A percentile compares a stretch with the other conserved stretches of the same genome.
phyloP scores from a whole-genome alignment of 2,329 filamentous ascomycete genomes.

The Aspergillus sp. region DNA sequence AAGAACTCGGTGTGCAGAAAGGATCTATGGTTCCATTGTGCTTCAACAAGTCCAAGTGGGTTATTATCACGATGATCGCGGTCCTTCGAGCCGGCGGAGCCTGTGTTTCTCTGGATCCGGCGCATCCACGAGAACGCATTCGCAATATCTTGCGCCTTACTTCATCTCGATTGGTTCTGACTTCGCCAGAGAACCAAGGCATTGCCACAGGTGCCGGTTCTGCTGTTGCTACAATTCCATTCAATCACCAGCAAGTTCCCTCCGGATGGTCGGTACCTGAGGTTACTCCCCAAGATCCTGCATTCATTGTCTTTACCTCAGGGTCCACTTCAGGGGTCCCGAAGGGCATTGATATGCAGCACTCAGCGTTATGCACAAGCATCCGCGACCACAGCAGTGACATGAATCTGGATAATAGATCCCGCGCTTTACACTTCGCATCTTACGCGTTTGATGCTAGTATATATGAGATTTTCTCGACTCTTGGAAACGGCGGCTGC shows the following conservation, averaged over 20 bases:
- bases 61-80: conserved; percentile 16
- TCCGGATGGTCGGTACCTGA: not conserved
- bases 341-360: conserved; percentile 20
- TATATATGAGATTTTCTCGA: conserved; percentile 41
- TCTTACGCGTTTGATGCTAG: conserved; percentile 43
- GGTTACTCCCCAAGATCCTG: not conserved
- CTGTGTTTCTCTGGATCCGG: conserved; percentile 19
- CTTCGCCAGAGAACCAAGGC: not conserved
- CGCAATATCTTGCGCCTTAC: conserved; percentile 5
- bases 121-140: conserved; percentile 14
- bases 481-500: conserved; percentile 44
- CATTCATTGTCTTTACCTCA: not conserved
- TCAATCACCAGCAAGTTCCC: not conserved
- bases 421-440: conserved; percentile 29
- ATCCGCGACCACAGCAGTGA: conserved; percentile 40
- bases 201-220: not conserved
- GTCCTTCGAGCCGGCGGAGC: conserved; percentile 20
- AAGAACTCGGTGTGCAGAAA: conserved; percentile 19
- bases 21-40: conserved; percentile 15
- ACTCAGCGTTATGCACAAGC: conserved; percentile 45
- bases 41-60: conserved; percentile 24
- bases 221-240: not conserved
- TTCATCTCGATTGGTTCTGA: not conserved
- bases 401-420: conserved; percentile 35
- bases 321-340: not conserved